Evolutionary conservation across 2,329 filamentous ascomycete species (phyloP).

Genomic region (Pseudogymnoascus sp.): DNA sequence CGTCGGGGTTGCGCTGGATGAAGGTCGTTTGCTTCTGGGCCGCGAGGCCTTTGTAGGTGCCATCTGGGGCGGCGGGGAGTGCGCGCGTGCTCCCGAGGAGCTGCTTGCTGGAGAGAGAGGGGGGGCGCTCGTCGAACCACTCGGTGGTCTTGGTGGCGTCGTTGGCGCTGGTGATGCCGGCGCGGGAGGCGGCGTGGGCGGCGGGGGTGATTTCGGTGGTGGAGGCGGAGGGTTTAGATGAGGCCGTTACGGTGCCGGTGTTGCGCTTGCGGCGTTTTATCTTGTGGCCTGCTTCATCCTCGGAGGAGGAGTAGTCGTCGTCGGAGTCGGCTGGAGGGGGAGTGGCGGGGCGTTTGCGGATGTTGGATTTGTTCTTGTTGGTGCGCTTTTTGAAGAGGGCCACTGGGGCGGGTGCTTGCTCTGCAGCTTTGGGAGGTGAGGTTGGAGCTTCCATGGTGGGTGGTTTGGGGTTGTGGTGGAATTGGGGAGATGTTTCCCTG

Average conservation of each 20-base stretch:
- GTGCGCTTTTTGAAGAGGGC: constrained; percentile 81
- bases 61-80: constrained; percentile 40
- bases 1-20: constrained; percentile 74
- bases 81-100: constrained; percentile 50
- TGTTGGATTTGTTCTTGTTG: constrained; percentile 65
- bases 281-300: constrained; percentile 65
- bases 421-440: constrained; percentile 40
- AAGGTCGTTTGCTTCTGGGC: constrained; percentile 56
- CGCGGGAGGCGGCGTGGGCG: constrained; percentile 53
- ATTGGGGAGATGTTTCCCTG: background rate
- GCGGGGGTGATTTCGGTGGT: constrained; percentile 42
- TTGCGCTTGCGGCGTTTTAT: constrained; percentile 74
- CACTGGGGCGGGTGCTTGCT: constrained; percentile 47
- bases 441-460: background rate
- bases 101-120: constrained; percentile 37
- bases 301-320: constrained; percentile 58
- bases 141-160: constrained; percentile 85
- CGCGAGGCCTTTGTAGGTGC: constrained; percentile 69
- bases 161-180: constrained; percentile 58
- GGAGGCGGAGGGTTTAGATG: constrained; percentile 40
- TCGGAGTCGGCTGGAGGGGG: constrained; percentile 61
- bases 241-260: constrained; percentile 56
- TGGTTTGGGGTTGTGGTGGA: background rate
- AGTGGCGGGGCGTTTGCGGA: constrained; percentile 73
- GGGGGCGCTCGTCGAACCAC: constrained; percentile 70